Evolutionary conservation across 2,329 filamentous ascomycete species (phyloP), one percentile per base, ranked within the genome.

Genomic region (Bertia moriformis): DNA sequence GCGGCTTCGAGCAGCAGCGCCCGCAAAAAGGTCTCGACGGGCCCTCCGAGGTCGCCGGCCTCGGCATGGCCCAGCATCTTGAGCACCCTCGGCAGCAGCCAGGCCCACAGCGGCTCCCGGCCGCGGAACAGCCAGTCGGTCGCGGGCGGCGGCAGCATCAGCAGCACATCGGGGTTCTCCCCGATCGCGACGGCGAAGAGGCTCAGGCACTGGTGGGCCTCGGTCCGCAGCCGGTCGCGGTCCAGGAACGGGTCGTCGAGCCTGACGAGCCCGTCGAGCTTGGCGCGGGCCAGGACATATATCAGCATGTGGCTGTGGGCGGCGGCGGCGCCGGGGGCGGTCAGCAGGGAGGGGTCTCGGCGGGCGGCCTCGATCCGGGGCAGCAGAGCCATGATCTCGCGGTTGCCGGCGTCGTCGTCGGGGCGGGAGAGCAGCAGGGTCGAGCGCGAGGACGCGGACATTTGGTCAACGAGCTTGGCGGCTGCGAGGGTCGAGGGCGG

Each of bases 261-360:
- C 45, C 69, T 68, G 37, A 83, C 66, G 35, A 27, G 7, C 22
- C 68, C 69, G 47, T 87, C 82, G 12, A 95, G 65, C 17, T 86
- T 82, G 42, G 85, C 83, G 51, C 83, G 79, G 38, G 81, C 69
- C 48, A 91, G 83, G 44, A 94, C 82, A 51, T 83, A 87, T 39
- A 94, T 78, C 38, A 95, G 71, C 58, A 87, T 83, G 49, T 87
- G 81, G 48, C 93, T 89, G 53, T 93, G 78, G 38, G 78, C 71
- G 35, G 83, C 60, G 46, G 82, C 78, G 35, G 83, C 76, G 44
- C 79, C 72, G 2, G 66, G 51, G 12, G 73, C 69, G 20, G 77
- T 74, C 18, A 89, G 67, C 18, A 65, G 51, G 1, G 53, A 57
- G 29, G 62, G 68, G 10, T 68, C 51, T 44, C 69, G 64, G 41